Evolutionary conservation across 805 yeast genomes (phyloP).

Genomic region (Monosporozyma servazzii): DNA sequence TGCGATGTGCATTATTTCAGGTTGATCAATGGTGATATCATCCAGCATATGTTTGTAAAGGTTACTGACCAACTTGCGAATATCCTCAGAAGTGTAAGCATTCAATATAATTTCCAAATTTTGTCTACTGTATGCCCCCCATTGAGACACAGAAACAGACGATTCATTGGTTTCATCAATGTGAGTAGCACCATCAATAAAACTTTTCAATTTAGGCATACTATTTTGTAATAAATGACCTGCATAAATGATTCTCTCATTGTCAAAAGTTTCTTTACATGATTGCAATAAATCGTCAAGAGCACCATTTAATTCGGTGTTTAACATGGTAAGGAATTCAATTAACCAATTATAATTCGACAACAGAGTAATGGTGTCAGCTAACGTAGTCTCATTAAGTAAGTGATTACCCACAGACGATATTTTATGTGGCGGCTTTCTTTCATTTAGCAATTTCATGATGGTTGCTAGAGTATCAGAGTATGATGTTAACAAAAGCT

Average conservation of each 20-base stretch:
- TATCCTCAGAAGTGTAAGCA: conserved; percentile 49
- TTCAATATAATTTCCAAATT: conserved; percentile 49
- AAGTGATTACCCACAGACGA: not conserved
- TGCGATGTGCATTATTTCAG: conserved; percentile 29
- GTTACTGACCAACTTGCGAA: conserved; percentile 44
- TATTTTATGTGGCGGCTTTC: not conserved
- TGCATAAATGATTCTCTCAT: conserved; percentile 36
- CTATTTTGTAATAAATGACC: conserved; percentile 40
- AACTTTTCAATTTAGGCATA: conserved; percentile 59
- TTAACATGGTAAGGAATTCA: conserved; percentile 30
- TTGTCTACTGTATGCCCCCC: conserved; percentile 55
- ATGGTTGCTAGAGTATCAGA: conserved; percentile 2
- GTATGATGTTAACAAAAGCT: not conserved
- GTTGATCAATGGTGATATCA: conserved; percentile 36
- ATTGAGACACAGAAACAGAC: conserved; percentile 42
- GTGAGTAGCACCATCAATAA: conserved; percentile 55
- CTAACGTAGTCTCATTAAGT: conserved; percentile 18
- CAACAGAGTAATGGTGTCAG: conserved; percentile 39
- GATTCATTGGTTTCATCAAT: conserved; percentile 23
- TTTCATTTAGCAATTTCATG: conserved; percentile 1
- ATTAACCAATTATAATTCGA: conserved; percentile 46
- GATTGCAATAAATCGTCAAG: conserved; percentile 17
- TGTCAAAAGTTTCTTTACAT: conserved; percentile 24
- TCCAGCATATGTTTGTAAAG: conserved; percentile 47
- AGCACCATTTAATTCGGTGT: conserved; percentile 10